Conservation (phyloP, 2,329 filamentous ascomycete genomes). For the Fusarium buharicum region DNA sequence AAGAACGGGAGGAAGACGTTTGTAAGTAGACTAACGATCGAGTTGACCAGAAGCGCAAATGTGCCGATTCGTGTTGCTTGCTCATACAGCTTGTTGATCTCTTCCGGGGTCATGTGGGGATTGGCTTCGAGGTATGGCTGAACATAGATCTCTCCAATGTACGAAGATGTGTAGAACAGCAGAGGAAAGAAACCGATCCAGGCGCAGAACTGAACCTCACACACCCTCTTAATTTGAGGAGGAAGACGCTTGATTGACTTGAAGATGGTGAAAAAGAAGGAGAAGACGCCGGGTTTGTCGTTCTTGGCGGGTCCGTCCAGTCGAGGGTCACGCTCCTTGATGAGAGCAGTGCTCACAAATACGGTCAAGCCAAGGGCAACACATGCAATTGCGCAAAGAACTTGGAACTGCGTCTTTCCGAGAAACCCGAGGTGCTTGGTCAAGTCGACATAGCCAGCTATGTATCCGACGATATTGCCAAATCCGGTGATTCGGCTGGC, state of each 20-base stretch:
- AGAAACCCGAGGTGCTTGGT: constrained; percentile 80
- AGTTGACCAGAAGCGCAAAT: constrained; percentile 88
- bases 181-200: constrained; percentile 98
- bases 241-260: constrained; percentile 81
- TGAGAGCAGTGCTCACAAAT: constrained; percentile 72
- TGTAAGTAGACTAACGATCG: constrained; percentile 81
- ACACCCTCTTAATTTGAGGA: constrained; percentile 83
- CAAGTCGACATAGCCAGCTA: constrained; percentile 86
- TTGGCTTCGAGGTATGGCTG: constrained; percentile 82
- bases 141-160: constrained; percentile 91
- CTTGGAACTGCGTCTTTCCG: constrained; percentile 90
- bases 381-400: constrained; percentile 86
- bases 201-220: constrained; percentile 82
- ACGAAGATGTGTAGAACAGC: constrained; percentile 94
- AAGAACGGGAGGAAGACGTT: constrained; percentile 89
- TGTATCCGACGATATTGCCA: constrained; percentile 90
- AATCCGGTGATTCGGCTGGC: constrained; percentile 86
- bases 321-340: constrained; percentile 83
- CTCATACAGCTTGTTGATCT: constrained; percentile 85
- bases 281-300: constrained; percentile 72
- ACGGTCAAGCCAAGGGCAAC: constrained; percentile 77
- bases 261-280: constrained; percentile 84
- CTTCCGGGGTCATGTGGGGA: constrained; percentile 77
- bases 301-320: constrained; percentile 71
- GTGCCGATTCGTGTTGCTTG: constrained; percentile 87